phyloP scores from a whole-genome alignment of 2,329 filamentous ascomycete genomes.

The Grosmannia penicillata region DNA sequence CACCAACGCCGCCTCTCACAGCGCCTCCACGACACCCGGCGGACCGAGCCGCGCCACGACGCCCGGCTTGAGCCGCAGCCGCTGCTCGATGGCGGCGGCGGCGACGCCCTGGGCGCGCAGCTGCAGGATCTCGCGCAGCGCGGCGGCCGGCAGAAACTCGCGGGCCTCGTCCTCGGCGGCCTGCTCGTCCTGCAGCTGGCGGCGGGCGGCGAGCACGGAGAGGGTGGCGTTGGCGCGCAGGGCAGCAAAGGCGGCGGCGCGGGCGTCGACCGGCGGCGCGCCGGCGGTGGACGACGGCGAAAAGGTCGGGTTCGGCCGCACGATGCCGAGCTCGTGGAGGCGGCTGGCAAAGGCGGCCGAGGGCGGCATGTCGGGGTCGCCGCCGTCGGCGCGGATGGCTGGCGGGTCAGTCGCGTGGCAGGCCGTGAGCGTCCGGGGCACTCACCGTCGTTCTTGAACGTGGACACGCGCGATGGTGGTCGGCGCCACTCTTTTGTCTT shows the following conservation, averaged over 20 bases:
- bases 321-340: conserved; percentile 38
- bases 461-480: no score
- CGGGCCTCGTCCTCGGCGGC: conserved; percentile 14
- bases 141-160: conserved; percentile 32
- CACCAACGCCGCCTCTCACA: conserved; percentile 9
- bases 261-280: background rate
- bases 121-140: conserved; percentile 29
- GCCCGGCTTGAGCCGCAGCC: conserved; percentile 28
- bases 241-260: conserved; percentile 1
- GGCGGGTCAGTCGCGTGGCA: no score
- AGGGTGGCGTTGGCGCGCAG: conserved; percentile 28
- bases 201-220: conserved; percentile 32
- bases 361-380: conserved; percentile 27
- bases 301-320: conserved; percentile 36
- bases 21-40: conserved; percentile 22
- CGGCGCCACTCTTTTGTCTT: no score
- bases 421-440: background rate
- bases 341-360: conserved; percentile 31
- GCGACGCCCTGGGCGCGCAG: conserved; percentile 25
- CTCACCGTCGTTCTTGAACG: conserved; percentile 10
- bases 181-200: conserved; percentile 21
- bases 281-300: conserved; percentile 34
- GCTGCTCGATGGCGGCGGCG: conserved; percentile 27
- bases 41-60: conserved; percentile 30
- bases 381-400: conserved; percentile 25